phyloP scores from a whole-genome alignment of 106 monocot genomes.

The Dendrobium officinale region DNA sequence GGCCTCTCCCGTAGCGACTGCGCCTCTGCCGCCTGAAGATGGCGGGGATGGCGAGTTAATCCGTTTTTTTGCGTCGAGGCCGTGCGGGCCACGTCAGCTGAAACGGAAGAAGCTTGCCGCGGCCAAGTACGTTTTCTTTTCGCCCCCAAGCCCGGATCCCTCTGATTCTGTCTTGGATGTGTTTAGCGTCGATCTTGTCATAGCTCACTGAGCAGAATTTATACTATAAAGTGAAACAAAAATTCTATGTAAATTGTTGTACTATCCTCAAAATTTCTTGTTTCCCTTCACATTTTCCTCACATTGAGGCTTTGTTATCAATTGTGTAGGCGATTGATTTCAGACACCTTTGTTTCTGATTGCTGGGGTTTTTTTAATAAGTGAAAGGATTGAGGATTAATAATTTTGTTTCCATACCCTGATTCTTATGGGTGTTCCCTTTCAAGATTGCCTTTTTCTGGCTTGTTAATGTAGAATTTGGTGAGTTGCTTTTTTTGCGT shows the following conservation, averaged over 20 bases:
- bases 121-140: slow-evolving; percentile 9
- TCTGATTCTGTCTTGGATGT: slow-evolving; percentile 9
- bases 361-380: not conserved
- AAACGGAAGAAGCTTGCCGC: slow-evolving; percentile 22
- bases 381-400: not conserved
- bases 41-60: not conserved
- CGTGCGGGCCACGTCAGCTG: slow-evolving; percentile 10
- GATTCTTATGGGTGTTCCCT: not conserved
- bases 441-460: not conserved
- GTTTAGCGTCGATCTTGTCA: slow-evolving; percentile 9
- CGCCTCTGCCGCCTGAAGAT: not conserved
- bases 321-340: not conserved
- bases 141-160: slow-evolving; percentile 15
- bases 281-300: not conserved
- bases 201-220: slow-evolving; percentile 8
- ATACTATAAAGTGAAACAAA: not conserved
- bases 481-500: not conserved
- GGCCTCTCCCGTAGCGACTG: not conserved
- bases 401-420: not conserved
- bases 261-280: not conserved
- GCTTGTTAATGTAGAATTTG: not conserved
- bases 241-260: not conserved
- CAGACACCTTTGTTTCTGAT: not conserved
- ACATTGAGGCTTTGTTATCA: not conserved
- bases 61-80: slow-evolving; percentile 14